Percentiles rank a stretch among this genome's conserved stretches.
phyloP scores from a whole-genome alignment of 257 asterid species.

The Fraxinus excelsior region DNA sequence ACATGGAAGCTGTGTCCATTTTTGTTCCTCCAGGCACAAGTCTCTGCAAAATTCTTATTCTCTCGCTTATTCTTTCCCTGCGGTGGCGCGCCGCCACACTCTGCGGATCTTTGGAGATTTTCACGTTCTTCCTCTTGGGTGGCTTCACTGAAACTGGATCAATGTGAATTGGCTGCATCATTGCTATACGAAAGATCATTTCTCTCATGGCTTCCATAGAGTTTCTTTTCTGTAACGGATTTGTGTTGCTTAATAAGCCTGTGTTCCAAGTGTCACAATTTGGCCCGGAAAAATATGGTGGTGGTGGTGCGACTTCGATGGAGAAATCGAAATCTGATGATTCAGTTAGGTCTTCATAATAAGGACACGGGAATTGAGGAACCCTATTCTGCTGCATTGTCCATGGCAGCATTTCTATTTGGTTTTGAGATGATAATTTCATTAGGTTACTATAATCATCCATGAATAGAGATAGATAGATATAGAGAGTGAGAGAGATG shows the following conservation, averaged over 20 bases:
- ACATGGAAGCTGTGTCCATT: slow-evolving; percentile 62
- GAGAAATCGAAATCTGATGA: slow-evolving; percentile 31
- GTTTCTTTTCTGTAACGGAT: slow-evolving; percentile 29
- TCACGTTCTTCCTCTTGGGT: slow-evolving; percentile 58
- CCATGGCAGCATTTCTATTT: slow-evolving; percentile 8
- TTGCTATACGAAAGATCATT: slow-evolving; percentile 52
- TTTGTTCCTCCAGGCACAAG: slow-evolving; percentile 69
- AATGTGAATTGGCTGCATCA: slow-evolving; percentile 61
- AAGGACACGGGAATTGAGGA: slow-evolving; percentile 5
- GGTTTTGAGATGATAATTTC: slow-evolving; percentile 27
- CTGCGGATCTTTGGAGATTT: slow-evolving; percentile 57
- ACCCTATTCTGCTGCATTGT: slow-evolving; percentile 17
- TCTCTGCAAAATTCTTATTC: slow-evolving; percentile 51
- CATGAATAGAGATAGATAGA: slow-evolving; percentile 16
- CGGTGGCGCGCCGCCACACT: slow-evolving; percentile 62
- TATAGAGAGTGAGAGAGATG: background rate
- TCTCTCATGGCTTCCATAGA: slow-evolving; percentile 58
- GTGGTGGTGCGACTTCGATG: slow-evolving; percentile 8
- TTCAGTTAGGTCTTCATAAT: slow-evolving; percentile 12
- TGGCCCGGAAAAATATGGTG: background rate
- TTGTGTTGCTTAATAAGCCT: background rate
- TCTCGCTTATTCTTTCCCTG: slow-evolving; percentile 56
- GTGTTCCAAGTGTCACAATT: background rate
- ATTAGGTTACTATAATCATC: slow-evolving; percentile 25
- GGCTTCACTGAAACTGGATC: slow-evolving; percentile 47